Conservation (phyloP, 106 monocot genomes). For the Acorus gramineus region DNA sequence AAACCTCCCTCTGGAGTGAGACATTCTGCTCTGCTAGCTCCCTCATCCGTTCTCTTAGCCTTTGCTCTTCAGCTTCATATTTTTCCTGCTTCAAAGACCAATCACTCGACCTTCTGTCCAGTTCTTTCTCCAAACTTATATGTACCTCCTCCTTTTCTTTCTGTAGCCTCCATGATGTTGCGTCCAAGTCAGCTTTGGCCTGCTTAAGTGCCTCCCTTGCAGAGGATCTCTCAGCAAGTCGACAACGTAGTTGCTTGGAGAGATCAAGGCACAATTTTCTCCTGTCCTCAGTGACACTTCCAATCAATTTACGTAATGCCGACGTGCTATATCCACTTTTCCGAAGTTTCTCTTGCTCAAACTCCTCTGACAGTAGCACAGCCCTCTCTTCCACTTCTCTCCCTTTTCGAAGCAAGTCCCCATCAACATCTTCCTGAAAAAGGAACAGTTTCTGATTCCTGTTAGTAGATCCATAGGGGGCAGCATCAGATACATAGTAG, state of each 20-base stretch:
- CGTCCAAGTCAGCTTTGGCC: slow-evolving; percentile 47
- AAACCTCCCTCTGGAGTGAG: slow-evolving; percentile 75
- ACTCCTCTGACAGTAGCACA: slow-evolving; percentile 21
- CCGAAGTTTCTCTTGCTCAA: slow-evolving; percentile 23
- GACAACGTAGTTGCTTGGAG: slow-evolving; percentile 48
- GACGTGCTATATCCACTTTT: slow-evolving; percentile 12
- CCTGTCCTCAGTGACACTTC: slow-evolving; percentile 39
- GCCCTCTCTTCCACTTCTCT: slow-evolving; percentile 52
- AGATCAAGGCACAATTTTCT: slow-evolving; percentile 57
- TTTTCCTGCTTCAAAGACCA: slow-evolving; percentile 76
- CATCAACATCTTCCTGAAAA: slow-evolving; percentile 23
- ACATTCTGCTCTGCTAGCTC: slow-evolving; percentile 95
- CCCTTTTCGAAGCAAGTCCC: slow-evolving; percentile 37
- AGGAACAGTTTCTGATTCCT: too few species aligned
- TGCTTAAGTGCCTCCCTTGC: slow-evolving; percentile 44
- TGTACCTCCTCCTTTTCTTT: slow-evolving; percentile 77
- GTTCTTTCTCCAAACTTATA: slow-evolving; percentile 59
- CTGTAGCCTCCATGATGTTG: slow-evolving; percentile 69
- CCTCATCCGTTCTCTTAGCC: slow-evolving; percentile 73
- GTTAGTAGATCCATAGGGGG: too few species aligned
- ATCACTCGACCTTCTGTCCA: slow-evolving; percentile 70
- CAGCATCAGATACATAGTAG: too few species aligned
- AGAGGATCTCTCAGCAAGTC: slow-evolving; percentile 52
- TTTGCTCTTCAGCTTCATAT: slow-evolving; percentile 69
- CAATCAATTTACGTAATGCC: slow-evolving; percentile 36